These are phyloP conservation scores for Nitzschia sp. DNA, from an alignment of 108 stramenopile genomes.

Conservation along the genomic window DNA sequence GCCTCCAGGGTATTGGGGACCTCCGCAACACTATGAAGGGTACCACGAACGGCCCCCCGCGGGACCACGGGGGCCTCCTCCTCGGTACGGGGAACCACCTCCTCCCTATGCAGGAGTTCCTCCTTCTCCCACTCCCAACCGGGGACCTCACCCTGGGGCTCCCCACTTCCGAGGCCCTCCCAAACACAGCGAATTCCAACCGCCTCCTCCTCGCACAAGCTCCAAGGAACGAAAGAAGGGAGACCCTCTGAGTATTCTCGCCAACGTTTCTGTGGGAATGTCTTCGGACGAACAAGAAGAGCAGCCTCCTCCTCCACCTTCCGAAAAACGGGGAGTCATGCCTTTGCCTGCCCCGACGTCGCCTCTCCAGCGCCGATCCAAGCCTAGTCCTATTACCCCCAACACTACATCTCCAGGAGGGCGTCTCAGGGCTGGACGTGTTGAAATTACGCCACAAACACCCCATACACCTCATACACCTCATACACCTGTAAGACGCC, in stretches of 20 bases:
- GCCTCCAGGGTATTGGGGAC: conserved; percentile 11
- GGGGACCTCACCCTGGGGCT: conserved; percentile 1
- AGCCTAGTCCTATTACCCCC: conserved; percentile 39
- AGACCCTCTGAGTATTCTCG: conserved; percentile 40
- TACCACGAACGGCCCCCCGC: conserved; percentile 6
- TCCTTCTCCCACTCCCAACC: conserved; percentile 6
- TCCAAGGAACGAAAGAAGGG: conserved; percentile 25
- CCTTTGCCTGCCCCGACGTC: conserved; percentile 31
- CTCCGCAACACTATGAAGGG: conserved; percentile 5
- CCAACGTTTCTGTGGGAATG: conserved; percentile 43
- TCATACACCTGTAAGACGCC: neutral
- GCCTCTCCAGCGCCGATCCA: conserved; percentile 23
- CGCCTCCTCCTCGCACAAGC: neutral
- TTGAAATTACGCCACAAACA: conserved; percentile 10
- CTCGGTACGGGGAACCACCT: conserved; percentile 6
- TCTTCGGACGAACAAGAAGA: conserved; percentile 11
- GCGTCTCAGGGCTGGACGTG: neutral
- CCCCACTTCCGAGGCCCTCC: neutral
- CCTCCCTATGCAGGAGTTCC: conserved; percentile 1
- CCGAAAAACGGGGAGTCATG: conserved; percentile 1
- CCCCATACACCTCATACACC: too few relatives aligned
- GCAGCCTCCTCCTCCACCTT: neutral
- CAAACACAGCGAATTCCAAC: conserved; percentile 7
- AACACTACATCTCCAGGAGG: conserved; percentile 26
- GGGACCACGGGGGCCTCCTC: conserved; percentile 12